Base-by-base conservation (phyloP, 345 rosid species). In the Euphorbia lathyris region DNA sequence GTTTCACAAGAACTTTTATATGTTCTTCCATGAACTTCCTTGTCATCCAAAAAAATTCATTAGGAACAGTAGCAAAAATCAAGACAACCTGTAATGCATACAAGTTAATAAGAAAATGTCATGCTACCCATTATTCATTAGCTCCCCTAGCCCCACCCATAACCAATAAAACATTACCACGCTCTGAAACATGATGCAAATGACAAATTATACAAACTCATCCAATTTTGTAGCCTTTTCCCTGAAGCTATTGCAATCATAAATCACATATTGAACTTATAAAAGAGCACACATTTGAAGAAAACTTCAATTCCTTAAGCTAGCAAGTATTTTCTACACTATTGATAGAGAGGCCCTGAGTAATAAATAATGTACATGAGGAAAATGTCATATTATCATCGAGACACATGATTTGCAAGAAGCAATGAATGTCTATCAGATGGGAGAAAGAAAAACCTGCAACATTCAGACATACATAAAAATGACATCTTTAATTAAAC, bases 1-100 rank as follows among this genome's bases (percentile, higher is more conserved):
- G 96, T 77, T 90, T 94, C 75, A 91, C 97, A 52, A 94, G 94
- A 68, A 94, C 92, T 86, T 90, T 90, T 66, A 92, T 89, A 52
- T 97, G 97, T 40, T 94, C 97, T 23, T 96, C 88, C 97, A 94
- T 94, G 80, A 95, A 88, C 80, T 95, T 95, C 77, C 81, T 40
- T 0, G 99, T 92, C 59, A 95, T 92, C 85, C 90, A 97, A 88
- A 95, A 78, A 77, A 92, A 92, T 83, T 95, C 97, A 72, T 95
- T 90, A 56, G 97, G 97, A 63, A 95, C 92, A 2, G 97, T 95
- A 50, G 99, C 99, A 73, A 97, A 95, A 59, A 95, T 90, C 88
- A 95, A 79, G 70, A 85, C 88, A 73, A 94, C 97, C 96, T 92
- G 69, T 73, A 77, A 45, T n/a, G 5, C 43, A 32, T 34, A 14